phyloP scores from a whole-genome alignment of 495 filamentous ascomycete species.

The Aspergillus incahuasiensis region DNA sequence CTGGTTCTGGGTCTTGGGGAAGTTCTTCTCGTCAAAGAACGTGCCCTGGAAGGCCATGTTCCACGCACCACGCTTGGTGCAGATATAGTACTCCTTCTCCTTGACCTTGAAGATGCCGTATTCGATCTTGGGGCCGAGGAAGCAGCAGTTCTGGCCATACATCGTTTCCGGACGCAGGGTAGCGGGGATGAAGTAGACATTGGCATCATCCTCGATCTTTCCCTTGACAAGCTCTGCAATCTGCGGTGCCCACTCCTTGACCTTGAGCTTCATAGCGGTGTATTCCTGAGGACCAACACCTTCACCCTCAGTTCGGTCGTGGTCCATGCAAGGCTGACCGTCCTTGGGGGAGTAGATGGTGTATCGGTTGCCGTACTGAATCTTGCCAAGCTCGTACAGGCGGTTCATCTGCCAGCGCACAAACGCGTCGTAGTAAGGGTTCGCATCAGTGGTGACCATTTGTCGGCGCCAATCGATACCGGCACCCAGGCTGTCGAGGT shows the following conservation, averaged over 20 bases:
- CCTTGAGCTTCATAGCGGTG: slow-evolving; percentile 82
- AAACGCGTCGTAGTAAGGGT: slow-evolving; percentile 95
- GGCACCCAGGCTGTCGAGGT: slow-evolving; percentile 78
- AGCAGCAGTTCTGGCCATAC: slow-evolving; percentile 96
- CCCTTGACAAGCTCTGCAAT: slow-evolving; percentile 63
- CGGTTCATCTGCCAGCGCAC: slow-evolving; percentile 97
- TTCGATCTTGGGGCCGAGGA: slow-evolving; percentile 84
- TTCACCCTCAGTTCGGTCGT: slow-evolving; percentile 89
- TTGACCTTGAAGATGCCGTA: slow-evolving; percentile 86
- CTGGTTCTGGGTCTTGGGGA: slow-evolving; percentile 56
- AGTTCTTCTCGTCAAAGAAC: slow-evolving; percentile 70
- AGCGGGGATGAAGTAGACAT: slow-evolving; percentile 85
- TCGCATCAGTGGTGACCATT: slow-evolving; percentile 93
- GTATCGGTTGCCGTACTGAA: slow-evolving; percentile 90
- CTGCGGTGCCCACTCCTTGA: slow-evolving; percentile 79
- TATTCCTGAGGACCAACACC: slow-evolving; percentile 90
- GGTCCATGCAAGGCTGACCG: slow-evolving; percentile 96
- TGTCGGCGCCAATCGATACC: slow-evolving; percentile 89
- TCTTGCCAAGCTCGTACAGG: slow-evolving; percentile 83
- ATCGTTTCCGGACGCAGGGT: slow-evolving; percentile 95
- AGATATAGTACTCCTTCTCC: slow-evolving; percentile 79
- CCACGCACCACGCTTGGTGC: slow-evolving; percentile 79
- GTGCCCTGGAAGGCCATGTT: slow-evolving; percentile 96
- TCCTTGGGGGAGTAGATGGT: slow-evolving; percentile 96
- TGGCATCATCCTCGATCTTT: slow-evolving; percentile 74